Evolutionary conservation across 2,329 filamentous ascomycete species (phyloP), one percentile per base, ranked within the genome.

Genomic region (Thermoascus crustaceus): DNA sequence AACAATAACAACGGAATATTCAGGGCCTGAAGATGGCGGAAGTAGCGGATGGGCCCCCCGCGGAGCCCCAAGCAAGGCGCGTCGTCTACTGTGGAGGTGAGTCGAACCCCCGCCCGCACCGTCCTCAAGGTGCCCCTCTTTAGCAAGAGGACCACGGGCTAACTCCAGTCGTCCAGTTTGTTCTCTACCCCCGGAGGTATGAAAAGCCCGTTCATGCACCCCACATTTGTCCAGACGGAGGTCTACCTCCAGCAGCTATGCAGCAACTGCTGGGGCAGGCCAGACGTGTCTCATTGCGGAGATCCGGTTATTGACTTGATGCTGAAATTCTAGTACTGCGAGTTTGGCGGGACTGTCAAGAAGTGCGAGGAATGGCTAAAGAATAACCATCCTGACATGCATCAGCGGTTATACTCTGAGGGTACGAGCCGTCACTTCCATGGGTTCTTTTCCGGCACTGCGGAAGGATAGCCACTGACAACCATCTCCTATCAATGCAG

Each of bases 281-380:
- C 26, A 29, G 6, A 3, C 18, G 14, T 10, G 20, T 10, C 29
- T 18, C 13, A 33, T 19, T n/a, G n/a, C 10, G 16, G 7, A 19
- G 8, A n/a, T 7, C 31, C 8, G 6, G 7, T 20, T 10, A 31
- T 30, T 32, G 13, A 19, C 17, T 22, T 7, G 19, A 21, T 20
- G 21, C 4, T 4, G 10, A 29, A 35, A 27, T 40, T 63, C 48
- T 67, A 96, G 91, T 98, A 95, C 69, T 98, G 91, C 71, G 91
- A 98, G 68, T 96, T 95, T 64, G 91, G 91, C 56, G 89, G 88
- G 46, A 96, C 88, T 24, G 81, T 83, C 16, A 94, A 87, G 67
- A 98, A 95, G 68, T 98, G 91, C 68, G 83, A 89, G 63, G 88
- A 96, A 61, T 98, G 91, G 91, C 78, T 98, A 13, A 69, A 85